phyloP scores from a whole-genome alignment of 2,329 filamentous ascomycete genomes.

The Chaetomium sp. region DNA sequence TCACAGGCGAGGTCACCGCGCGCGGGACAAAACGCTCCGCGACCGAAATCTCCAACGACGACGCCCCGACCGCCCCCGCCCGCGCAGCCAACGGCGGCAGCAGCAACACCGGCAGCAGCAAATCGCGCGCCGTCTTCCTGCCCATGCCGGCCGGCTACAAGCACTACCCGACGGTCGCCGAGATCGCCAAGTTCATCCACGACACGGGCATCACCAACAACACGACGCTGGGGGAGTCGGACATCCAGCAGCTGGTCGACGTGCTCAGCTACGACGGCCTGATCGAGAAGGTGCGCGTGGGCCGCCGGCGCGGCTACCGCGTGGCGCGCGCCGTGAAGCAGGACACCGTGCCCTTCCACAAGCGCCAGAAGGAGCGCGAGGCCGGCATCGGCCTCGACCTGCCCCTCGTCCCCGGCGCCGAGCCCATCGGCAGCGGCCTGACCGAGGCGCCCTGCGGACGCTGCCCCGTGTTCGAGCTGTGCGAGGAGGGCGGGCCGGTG shows the following conservation, averaged over 20 bases:
- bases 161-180: slow-evolving; percentile 76
- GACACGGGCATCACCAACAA: slow-evolving; percentile 70
- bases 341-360: slow-evolving; percentile 36
- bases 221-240: slow-evolving; percentile 68
- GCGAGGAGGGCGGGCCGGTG: slow-evolving; percentile 86
- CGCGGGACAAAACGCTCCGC: slow-evolving; percentile 56
- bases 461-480: slow-evolving; percentile 92
- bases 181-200: slow-evolving; percentile 76
- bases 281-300: slow-evolving; percentile 65
- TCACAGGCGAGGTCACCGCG: slow-evolving; percentile 48
- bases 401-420: slow-evolving; percentile 39
- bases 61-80: slow-evolving; percentile 33
- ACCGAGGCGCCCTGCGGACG: slow-evolving; percentile 88
- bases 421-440: slow-evolving; percentile 66
- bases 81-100: slow-evolving; percentile 27
- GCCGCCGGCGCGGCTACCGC: slow-evolving; percentile 55
- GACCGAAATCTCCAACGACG: slow-evolving; percentile 47
- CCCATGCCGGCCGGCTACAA: slow-evolving; percentile 68
- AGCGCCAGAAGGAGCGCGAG: slow-evolving; percentile 40
- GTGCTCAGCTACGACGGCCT: slow-evolving; percentile 87
- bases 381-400: slow-evolving; percentile 35
- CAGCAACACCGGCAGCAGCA: slow-evolving; percentile 1
- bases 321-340: slow-evolving; percentile 53
- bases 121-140: slow-evolving; percentile 45
- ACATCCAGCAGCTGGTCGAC: slow-evolving; percentile 83